Evolutionary conservation across 805 yeast genomes (phyloP), one percentile per base, ranked within the genome.

Genomic region (Myxozyma lipomycoides): DNA sequence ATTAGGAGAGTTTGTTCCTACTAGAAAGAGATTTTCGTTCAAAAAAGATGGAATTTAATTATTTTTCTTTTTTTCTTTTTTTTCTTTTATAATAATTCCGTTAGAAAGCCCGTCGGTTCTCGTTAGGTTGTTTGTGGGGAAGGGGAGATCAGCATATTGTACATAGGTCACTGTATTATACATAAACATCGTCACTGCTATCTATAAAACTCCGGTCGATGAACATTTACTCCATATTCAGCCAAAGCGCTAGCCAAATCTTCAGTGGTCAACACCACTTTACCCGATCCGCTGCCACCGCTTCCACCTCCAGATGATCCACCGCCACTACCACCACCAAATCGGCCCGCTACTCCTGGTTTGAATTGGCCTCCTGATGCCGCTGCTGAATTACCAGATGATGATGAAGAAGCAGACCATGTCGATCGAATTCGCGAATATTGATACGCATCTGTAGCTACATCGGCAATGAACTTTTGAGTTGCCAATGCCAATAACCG

Each of bases 401-500:
- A 82, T 3, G 59, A 32, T 15, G 61, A 51, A 7, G 52, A 30
- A n/a, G 90, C 95, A 0, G 96, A 81, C 10, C 88, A 81, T 3
- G 86, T 74, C n/a, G 93, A 86, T 56, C 98, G 77, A 59, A 93
- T 93, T 54, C 98, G 74, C 6, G 96, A 86, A 65, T 88, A 90
- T 66, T 93, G 98, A 65, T 88, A 93, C 0, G 98, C 97, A 64
- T 93, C 98, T 15, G 89, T 87, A 1, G 98, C 96, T 26, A 93
- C 83, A 66, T 93, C 98, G 54, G 90, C 81, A 24, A 93, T 78
- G 66, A 93, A 93, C 65, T 93, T 93, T 64, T 95, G 98, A 0
- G 98, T 93, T 0, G 98, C 98, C 49, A 93, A 73, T 0, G 98
- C 97, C 43, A 93, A 73, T 34, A 93, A 71, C 47, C 98, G 75